Evolutionary conservation across 768 basidiomycete species (phyloP), one percentile per base, ranked within the genome.

Genomic region (Boletus tomentosulus): DNA sequence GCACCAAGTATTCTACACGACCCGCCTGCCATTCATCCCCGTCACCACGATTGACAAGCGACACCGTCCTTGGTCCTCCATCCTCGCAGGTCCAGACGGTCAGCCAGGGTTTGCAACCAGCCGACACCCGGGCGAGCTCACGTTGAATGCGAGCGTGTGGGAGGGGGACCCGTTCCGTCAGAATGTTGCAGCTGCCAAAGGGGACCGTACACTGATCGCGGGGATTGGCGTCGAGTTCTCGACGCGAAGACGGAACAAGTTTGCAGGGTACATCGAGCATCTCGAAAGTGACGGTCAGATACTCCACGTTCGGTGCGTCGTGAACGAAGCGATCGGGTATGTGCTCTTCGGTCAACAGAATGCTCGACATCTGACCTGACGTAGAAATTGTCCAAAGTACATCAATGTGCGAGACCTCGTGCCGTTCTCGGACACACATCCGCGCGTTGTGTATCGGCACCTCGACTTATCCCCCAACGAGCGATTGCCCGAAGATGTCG

Each of bases 351-450:
- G 28, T 2, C 41, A 42, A 13, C 41, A 12, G 5, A 19, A 9
- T 3, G 38, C 19, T 1, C 9, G 25, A 42, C 10, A 15, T 24
- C 41, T 24, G 6, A 25, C 10, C 12, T 42, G 24, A 41, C 7
- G n/a, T 44, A 85, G 85, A 43, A 85, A 85, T 53, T 86, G 84
- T 61, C 85, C 85, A 11, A 87, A 86, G 60, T 87, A 87, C 54
- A 86, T 86, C 61, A 83, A 76, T 47, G 63, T 78, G 37, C 78
- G 83, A 12, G 74, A 82, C 12, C 68, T 86, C 9, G 61, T 70
- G n/a, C 71, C 82, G 1, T 66, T 75, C 55, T 62, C 74, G 0
- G 53, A 72, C 19, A 73, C 74, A 3, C 54, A 64, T n/a, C 76
- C 82, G 0, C 61, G 53, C 3, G 64, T 85, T 22, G 59, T 60